Base-by-base conservation (phyloP, 768 basidiomycete genomes). In the Podaxis mareebaensis region DNA sequence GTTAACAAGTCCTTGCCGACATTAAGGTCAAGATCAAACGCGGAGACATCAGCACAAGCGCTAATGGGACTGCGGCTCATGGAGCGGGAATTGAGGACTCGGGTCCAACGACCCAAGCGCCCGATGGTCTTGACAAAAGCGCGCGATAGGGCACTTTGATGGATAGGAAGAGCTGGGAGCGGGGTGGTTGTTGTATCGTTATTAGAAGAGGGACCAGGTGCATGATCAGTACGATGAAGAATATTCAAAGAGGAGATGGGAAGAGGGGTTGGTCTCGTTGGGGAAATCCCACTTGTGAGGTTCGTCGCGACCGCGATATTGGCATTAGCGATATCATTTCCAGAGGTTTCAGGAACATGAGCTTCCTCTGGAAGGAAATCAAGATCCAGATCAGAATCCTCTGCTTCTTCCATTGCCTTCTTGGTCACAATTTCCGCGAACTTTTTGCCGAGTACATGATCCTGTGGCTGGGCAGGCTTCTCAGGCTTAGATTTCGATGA, bases 41-140 rank as follows among this genome's bases (percentile, higher is more conserved):
- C 86, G 1, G 89, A 88, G 1, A 87, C 82, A 63, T 84, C 85
- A 24, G 78, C 76, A 62, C 76, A 79, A 22, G 76, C 73, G 20
- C 68, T 73, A 10, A 76, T 61, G 22, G 74, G 73, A 33, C 68
- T 65, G 48, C 74, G 74, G 20, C 64, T 66, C 65, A 61, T 72
- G 67, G 75, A 70, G 26, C 78, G 73, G 3, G 82, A 76, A 67
- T 90, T 87, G 57, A 95, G 73, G 30, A 91, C 92, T 5, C 93
- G 86, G 69, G 83, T 91, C 91, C 93, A 91, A 10, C 90, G 79
- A 1, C 93, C 93, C 17, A 96, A 76, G 4, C 90, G 83, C 4
- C 93, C 92, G 30, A 95, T 87, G 2, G 93, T 93, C 74, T 87
- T 90, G 58, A 91, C 88, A 53, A 95, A 84, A 11, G 84, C 91